Evolutionary conservation across 2,329 filamentous ascomycete genomes (phyloP), one percentile per base, ranked within the genome.

Genomic region (Kalmusia sp.): DNA sequence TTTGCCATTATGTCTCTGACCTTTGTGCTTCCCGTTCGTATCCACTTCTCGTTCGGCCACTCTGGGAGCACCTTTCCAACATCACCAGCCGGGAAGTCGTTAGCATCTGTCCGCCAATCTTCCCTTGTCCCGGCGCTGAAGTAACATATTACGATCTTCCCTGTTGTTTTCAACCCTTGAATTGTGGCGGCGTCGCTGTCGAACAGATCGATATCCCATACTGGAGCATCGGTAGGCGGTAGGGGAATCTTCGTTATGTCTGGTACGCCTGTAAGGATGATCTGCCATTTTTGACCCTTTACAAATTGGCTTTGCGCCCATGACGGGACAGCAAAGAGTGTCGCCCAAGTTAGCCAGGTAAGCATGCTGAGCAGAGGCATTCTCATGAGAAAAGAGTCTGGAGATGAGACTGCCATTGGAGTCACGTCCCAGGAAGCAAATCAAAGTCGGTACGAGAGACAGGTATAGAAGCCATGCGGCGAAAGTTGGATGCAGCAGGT

Each of bases 171-270:
- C 24, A 71, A 49, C 22, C 58, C 28, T 34, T 27, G 35, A 25
- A 71, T 61, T 1, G 57, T 61, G 14, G 65, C 54, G 7, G 51
- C 51, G 8, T 64, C 59, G 35, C 56, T 72, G 48, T 69, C 64
- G 41, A 72, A 70, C 1, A 72, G 53, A 49, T 72, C 68, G 33
- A 71, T 57, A 39, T 70, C 68, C 62, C 67, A 70, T 2, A 71
- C 65, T 3, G 55, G 59, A 17, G 64, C 67, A 46, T 70, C 65
- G 1, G 54, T 58, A 17, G 67, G 65, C 24, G 63, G 51, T 34
- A 70, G 58, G 34, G 67, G 65, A 50, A 55, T 58, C 41, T 67
- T 67, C 2, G 67, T 59, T 22, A 62, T 59, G 50, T 70, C 67
- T 24, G 65, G 67, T 33, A 57, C 49, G 11, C 65, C 67, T 2